Percentiles rank a stretch among this genome's conserved stretches.
These are phyloP conservation scores for Austropuccinia psidii DNA, from an alignment of 1,284 basidiomycete species.

Conservation along the genomic window DNA sequence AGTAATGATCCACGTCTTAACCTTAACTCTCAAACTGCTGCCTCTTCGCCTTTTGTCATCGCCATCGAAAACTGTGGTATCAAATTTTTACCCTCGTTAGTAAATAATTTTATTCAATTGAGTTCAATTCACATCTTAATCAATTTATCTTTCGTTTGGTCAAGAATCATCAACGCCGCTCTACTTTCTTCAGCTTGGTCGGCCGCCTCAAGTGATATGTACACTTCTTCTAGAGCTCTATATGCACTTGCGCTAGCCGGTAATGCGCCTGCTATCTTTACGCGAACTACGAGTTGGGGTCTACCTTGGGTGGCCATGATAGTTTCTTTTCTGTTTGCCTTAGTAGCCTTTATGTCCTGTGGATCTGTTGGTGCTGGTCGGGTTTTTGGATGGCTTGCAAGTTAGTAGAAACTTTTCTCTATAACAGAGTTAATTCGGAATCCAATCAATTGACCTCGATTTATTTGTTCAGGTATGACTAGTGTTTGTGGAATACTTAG, in stretches of 20 bases:
- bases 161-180: constrained; percentile 49
- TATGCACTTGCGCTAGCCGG: constrained; percentile 53
- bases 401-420: neutral
- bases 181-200: constrained; percentile 55
- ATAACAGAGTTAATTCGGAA: too few species aligned
- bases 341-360: constrained; percentile 66
- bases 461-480: constrained; percentile 45
- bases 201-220: constrained; percentile 55
- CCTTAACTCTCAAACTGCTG: constrained; percentile 57
- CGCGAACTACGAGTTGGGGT: constrained; percentile 58
- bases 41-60: constrained; percentile 73
- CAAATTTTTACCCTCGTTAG: constrained; percentile 57
- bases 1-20: constrained; percentile 58
- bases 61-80: constrained; percentile 64
- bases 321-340: constrained; percentile 60
- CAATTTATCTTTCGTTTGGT: constrained; percentile 38
- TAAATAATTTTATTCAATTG: neutral
- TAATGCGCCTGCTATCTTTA: constrained; percentile 50
- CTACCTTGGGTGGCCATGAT: constrained; percentile 66
- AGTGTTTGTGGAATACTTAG: constrained; percentile 60
- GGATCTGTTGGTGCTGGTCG: constrained; percentile 54
- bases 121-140: neutral
- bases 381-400: constrained; percentile 70
- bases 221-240: constrained; percentile 54
- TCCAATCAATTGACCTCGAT: neutral